Base-by-base conservation (phyloP, 2,329 filamentous ascomycete genomes). In the Rhynchosporium secalis region DNA sequence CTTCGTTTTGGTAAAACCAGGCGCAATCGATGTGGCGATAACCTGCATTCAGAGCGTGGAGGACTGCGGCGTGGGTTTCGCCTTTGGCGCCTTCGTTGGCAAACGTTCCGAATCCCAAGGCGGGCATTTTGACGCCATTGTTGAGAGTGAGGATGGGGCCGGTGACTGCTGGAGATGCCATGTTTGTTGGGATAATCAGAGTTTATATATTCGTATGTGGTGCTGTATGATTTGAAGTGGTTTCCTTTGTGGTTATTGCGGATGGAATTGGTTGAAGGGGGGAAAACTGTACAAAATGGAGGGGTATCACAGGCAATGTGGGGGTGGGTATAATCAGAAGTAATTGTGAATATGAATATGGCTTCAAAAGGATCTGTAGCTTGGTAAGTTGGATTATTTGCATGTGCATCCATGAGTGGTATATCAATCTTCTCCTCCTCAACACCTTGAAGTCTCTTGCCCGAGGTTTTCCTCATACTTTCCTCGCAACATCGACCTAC, bases 1-100 rank as follows among this genome's bases (percentile, higher is more conserved):
- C 83, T 77, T 96, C 92, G 75, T 96, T 92, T 69, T 82, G 86
- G 78, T 92, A 92, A 78, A 87, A 89, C 80, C 88, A 91, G 1
- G 89, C 87, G 68, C 86, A 84, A 77, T 92, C 89, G 70, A 93
- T 82, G 66, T 86, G 81, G 69, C 78, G 78, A 74, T 88, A 92
- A 31, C 88, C 89, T 7, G 85, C 76, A 58, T 83, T 81, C 68
- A 92, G 86, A 26, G 90, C 89, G 61, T 76, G 79, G 65, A 87
- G 82, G 13, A 81, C 77, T 4, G 75, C 75, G 49, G 75, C 71
- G 65, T 81, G 78, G 29, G 81, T 81, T 64, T 83, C 78, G 52
- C 78, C 74, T 61, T 72, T 76, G 45, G 58, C 64, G 46, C 71
- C 72, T 49, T 73, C 67, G 51, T 67, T 71, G 33, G 71, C 70